A percentile compares a stretch with the other conserved stretches of the same genome.
Conservation (phyloP, 192 early-diverging fungal genomes). For the Helicostylum pulchrum region DNA sequence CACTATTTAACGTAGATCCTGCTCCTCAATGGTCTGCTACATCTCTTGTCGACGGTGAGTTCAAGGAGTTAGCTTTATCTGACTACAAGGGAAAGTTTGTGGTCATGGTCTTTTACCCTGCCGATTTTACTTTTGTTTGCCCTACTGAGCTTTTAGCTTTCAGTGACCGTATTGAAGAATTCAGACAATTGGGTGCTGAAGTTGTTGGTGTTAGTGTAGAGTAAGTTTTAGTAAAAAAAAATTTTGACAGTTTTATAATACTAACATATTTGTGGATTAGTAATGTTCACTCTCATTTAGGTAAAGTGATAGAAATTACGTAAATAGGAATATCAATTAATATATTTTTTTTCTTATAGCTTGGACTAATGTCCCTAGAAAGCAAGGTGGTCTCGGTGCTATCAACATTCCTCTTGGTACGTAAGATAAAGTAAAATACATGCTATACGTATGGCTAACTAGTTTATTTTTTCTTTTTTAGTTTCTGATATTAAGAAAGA, state of each 20-base stretch:
- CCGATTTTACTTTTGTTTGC: slow-evolving; percentile 58
- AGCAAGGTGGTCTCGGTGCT: slow-evolving; percentile 87
- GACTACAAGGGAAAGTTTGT: slow-evolving; percentile 40
- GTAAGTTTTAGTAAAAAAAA: slow-evolving; percentile 50
- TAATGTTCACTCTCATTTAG: slow-evolving; percentile 26
- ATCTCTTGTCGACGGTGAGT: slow-evolving; percentile 34
- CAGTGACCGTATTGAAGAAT: slow-evolving; percentile 55
- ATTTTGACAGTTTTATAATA: neutral
- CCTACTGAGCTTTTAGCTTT: slow-evolving; percentile 60
- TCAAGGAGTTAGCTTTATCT: slow-evolving; percentile 29
- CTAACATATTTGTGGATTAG: neutral
- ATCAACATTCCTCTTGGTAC: slow-evolving; percentile 75
- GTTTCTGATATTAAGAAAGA: slow-evolving; percentile 63
- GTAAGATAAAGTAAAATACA: neutral
- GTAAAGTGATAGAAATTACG: slow-evolving; percentile 1
- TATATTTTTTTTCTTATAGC: slow-evolving; percentile 75
- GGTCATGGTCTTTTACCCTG: slow-evolving; percentile 69
- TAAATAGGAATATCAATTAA: slow-evolving; percentile 47
- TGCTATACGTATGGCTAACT: neutral
- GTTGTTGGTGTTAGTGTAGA: slow-evolving; percentile 50
- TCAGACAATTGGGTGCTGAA: slow-evolving; percentile 45
- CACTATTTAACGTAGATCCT: neutral
- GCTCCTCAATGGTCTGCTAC: slow-evolving; percentile 34
- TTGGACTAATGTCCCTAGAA: slow-evolving; percentile 81
- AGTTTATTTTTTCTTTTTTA: neutral